Percentiles rank a stretch among this genome's conserved stretches.
Evolutionary conservation across 2,329 filamentous ascomycete genomes (phyloP).

Genomic region (Cercospora janseana): DNA sequence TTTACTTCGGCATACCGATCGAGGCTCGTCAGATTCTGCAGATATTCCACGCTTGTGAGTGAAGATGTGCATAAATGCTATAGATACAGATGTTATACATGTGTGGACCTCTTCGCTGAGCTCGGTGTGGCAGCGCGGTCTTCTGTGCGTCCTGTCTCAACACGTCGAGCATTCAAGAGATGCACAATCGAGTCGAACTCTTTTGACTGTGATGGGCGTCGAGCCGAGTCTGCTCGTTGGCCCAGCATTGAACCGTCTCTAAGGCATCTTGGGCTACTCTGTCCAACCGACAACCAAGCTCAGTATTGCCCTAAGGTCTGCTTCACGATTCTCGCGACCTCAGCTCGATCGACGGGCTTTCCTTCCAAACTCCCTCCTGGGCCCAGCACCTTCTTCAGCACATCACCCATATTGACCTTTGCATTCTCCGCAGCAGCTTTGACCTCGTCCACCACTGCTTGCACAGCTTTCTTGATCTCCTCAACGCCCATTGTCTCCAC

Average conservation of each 20-base stretch:
- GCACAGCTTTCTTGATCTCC: conserved; percentile 57
- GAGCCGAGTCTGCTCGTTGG: not conserved
- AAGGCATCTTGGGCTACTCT: too few species aligned
- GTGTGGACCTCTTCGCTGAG: not conserved
- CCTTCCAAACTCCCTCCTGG: conserved; percentile 57
- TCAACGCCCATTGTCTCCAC: conserved; percentile 59
- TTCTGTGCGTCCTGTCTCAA: too few species aligned
- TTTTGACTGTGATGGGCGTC: too few species aligned
- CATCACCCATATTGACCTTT: conserved; percentile 57
- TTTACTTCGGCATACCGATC: too few species aligned
- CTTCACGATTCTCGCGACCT: conserved; percentile 62
- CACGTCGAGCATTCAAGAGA: too few species aligned
- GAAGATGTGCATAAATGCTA: not conserved
- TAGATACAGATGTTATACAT: not conserved
- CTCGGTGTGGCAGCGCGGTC: too few species aligned
- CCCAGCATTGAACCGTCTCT: too few species aligned
- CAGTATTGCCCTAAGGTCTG: conserved; percentile 30
- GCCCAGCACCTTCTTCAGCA: conserved; percentile 61
- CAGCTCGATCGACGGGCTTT: conserved; percentile 62
- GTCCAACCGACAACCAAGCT: not conserved
- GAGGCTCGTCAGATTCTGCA: too few species aligned
- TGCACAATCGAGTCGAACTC: too few species aligned
- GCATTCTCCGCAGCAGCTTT: conserved; percentile 45
- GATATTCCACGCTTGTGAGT: not conserved
- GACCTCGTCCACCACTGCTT: conserved; percentile 52